phyloP scores from a whole-genome alignment of 306 rosid genomes.

The Psophocarpus tetragonolobus region DNA sequence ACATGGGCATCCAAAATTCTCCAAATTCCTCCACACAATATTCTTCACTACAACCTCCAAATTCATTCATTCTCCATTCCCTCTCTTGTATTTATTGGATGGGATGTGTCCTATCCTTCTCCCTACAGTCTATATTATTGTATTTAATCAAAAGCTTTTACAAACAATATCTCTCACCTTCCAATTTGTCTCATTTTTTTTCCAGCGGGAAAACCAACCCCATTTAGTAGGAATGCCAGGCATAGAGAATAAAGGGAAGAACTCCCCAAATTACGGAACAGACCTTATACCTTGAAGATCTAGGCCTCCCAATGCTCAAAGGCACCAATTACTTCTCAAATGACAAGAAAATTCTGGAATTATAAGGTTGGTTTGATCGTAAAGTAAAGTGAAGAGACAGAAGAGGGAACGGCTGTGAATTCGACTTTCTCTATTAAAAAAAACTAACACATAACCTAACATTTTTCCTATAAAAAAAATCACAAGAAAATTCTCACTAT shows the following conservation, averaged over 20 bases:
- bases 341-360: too few species aligned
- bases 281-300: neutral
- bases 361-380: too few species aligned
- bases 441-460: too few species aligned
- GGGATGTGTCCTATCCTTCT: neutral
- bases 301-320: neutral
- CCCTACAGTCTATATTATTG: neutral
- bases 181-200: neutral
- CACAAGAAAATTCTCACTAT: neutral
- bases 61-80: neutral
- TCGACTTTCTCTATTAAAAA: too few species aligned
- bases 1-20: neutral
- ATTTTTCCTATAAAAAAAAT: too few species aligned
- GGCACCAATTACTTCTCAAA: neutral
- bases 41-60: neutral
- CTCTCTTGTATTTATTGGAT: neutral
- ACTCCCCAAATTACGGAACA: neutral
- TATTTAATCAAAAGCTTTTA: neutral
- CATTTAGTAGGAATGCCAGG: neutral
- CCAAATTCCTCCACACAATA: neutral
- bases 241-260: neutral
- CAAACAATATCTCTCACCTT: neutral
- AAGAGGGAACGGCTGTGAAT: too few species aligned
- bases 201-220: neutral
- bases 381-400: too few species aligned